A percentile compares a stretch with the other conserved stretches of the same genome.
Conservation (phyloP, 371 early-diverging fungal species). For the Mortierella sp. region DNA sequence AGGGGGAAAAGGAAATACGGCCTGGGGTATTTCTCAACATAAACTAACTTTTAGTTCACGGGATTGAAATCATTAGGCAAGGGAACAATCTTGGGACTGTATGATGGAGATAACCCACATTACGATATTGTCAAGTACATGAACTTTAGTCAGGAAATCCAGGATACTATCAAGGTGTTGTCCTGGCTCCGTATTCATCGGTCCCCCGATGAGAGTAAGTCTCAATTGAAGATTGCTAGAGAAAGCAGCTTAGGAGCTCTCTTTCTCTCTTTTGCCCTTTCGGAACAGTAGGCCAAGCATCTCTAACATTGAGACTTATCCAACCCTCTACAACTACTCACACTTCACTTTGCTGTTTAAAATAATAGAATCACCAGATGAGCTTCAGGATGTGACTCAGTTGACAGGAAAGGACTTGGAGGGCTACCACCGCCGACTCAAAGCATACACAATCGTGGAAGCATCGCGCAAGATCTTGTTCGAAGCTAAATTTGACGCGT, state of each 20-base stretch:
- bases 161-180: slow-evolving; percentile 69
- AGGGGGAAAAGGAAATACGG: background rate
- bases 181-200: slow-evolving; percentile 73
- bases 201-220: slow-evolving; percentile 63
- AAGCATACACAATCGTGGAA: slow-evolving; percentile 48
- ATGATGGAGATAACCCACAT: slow-evolving; percentile 81
- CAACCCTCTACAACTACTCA: background rate
- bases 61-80: slow-evolving; percentile 31
- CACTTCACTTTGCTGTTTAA: background rate
- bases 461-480: slow-evolving; percentile 40
- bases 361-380: slow-evolving; percentile 38
- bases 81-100: slow-evolving; percentile 74
- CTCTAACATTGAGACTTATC: background rate
- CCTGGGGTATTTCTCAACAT: background rate
- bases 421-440: slow-evolving; percentile 45
- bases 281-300: no score
- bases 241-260: background rate
- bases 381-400: slow-evolving; percentile 45
- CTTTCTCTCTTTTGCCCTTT: background rate
- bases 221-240: no score
- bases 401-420: slow-evolving; percentile 41
- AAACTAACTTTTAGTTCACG: slow-evolving; percentile 1
- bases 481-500: slow-evolving; percentile 59
- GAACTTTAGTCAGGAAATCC: slow-evolving; percentile 72
- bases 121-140: slow-evolving; percentile 83